These are phyloP conservation scores for Candida andamanensis DNA, from an alignment of 805 yeast species.

Conservation along the genomic window DNA sequence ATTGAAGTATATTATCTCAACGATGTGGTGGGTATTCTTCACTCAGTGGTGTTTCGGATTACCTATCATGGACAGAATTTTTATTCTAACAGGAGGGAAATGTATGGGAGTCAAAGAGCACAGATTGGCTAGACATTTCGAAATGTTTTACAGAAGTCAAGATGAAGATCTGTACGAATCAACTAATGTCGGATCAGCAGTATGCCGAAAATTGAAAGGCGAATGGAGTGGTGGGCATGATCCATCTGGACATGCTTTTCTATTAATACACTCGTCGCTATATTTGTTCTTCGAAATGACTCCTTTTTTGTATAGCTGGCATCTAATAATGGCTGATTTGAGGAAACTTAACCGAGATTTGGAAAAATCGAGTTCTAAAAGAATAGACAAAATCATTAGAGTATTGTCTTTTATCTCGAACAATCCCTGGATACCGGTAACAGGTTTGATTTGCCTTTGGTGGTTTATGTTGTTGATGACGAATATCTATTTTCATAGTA, in stretches of 20 bases:
- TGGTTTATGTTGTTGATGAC: conserved; percentile 87
- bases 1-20: conserved; percentile 47
- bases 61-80: conserved; percentile 86
- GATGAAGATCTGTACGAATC: conserved; percentile 8
- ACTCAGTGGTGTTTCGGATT: conserved; percentile 84
- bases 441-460: conserved; percentile 49
- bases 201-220: conserved; percentile 45
- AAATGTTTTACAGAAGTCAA: conserved; percentile 11
- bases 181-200: conserved; percentile 22
- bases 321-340: conserved; percentile 2
- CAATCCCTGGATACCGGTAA: conserved; percentile 23
- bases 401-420: conserved; percentile 8
- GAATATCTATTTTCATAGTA: conserved; percentile 76
- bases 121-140: conserved; percentile 3
- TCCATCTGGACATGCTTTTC: conserved; percentile 90
- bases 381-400: background rate
- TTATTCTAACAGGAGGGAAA: conserved; percentile 75
- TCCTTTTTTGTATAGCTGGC: conserved; percentile 32
- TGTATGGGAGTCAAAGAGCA: conserved; percentile 40
- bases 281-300: conserved; percentile 62
- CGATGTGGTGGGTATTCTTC: conserved; percentile 79
- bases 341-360: background rate
- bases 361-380: background rate
- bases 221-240: conserved; percentile 87
- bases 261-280: conserved; percentile 62